Conservation (phyloP, 163 green algal species). For the Trebouxia gelatinosa region DNA sequence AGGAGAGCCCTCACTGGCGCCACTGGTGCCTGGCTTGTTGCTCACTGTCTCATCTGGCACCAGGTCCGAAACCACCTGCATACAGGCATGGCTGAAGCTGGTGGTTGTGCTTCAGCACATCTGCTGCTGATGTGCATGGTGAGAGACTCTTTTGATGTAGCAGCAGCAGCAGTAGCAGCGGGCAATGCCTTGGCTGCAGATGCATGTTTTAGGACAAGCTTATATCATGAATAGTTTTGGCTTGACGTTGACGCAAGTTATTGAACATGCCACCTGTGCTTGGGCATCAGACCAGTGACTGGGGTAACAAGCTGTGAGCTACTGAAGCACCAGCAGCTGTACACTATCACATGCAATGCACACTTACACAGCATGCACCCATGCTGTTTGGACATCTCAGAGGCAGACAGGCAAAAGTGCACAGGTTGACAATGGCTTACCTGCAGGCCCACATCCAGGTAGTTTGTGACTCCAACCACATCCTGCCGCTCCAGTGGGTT, state of each 20-base stretch:
- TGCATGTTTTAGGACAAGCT: neutral
- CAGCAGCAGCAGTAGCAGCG: neutral
- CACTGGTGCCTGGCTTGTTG: neutral
- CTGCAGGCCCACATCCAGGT: constrained; percentile 75
- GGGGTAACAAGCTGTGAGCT: too few species aligned
- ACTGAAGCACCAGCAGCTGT: too few species aligned
- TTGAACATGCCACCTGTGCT: too few species aligned
- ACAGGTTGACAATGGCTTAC: constrained; percentile 31
- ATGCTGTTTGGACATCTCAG: too few species aligned
- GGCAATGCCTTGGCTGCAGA: neutral
- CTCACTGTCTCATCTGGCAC: neutral
- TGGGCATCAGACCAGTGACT: too few species aligned
- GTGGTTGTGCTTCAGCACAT: neutral
- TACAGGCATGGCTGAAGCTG: neutral
- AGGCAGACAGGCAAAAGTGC: too few species aligned
- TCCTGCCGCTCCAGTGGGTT: constrained; percentile 75
- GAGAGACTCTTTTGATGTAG: too few species aligned
- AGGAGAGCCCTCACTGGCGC: too few species aligned
- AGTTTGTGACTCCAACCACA: constrained; percentile 86
- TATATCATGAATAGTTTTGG: too few species aligned
- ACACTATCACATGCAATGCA: too few species aligned
- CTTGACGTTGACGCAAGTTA: too few species aligned
- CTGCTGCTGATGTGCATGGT: neutral
- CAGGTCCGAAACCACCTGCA: neutral
- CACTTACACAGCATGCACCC: too few species aligned